phyloP scores from a whole-genome alignment of 139 green algal genomes.

The Coelastrella sp. region DNA sequence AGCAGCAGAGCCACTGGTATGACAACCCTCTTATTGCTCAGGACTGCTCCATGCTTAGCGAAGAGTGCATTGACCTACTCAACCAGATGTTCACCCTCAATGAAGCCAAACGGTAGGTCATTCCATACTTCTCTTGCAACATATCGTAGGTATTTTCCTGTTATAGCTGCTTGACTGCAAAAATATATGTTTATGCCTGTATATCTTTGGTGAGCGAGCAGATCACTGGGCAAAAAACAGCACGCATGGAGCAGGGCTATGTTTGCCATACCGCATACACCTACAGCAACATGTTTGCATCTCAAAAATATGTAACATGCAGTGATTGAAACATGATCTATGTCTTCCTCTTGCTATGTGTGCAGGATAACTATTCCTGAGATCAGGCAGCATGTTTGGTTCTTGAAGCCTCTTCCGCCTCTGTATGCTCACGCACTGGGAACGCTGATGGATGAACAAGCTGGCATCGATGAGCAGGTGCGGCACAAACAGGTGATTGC shows the following conservation, averaged over 20 bases:
- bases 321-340: background rate
- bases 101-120: slow-evolving; percentile 60
- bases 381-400: background rate
- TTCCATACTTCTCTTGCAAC: background rate
- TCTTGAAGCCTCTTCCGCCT: background rate
- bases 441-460: background rate
- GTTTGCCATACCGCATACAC: too few relatives aligned
- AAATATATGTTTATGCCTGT: too few relatives aligned
- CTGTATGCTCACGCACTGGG: background rate
- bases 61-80: slow-evolving; percentile 77
- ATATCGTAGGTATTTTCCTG: background rate
- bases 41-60: slow-evolving; percentile 32
- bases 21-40: slow-evolving; percentile 55
- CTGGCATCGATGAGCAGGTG: background rate
- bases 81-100: slow-evolving; percentile 83
- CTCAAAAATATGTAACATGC: background rate
- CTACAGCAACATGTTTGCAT: background rate
- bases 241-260: background rate
- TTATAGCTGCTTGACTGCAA: background rate
- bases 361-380: background rate
- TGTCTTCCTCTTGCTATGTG: background rate
- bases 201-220: too few relatives aligned
- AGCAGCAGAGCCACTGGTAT: slow-evolving; percentile 51
- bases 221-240: too few relatives aligned
- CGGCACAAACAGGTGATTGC: background rate